Base-by-base conservation (phyloP, 768 basidiomycete species). In the Coprinopsis sp. region DNA sequence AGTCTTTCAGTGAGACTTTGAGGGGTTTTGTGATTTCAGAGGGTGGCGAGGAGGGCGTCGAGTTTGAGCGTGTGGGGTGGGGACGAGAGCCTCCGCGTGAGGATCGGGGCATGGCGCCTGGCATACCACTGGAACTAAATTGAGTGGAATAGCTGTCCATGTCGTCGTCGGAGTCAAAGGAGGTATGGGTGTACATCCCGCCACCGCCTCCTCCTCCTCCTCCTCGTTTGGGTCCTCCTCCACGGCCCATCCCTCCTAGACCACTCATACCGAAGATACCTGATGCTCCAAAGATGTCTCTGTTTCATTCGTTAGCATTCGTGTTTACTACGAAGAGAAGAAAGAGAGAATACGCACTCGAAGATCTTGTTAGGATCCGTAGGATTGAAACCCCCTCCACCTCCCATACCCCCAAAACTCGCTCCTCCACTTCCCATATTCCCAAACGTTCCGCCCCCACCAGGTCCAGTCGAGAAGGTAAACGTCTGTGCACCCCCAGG, bases 311-410 rank as follows among this genome's bases (percentile, higher is more conserved):
- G 37, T 55, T 30, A 54, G 46, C 38, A 38, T 3, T 24, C 27
- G 6, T n/a, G 6, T 28, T 28, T 3, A 19, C 27, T 28, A 6
- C 12, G 14, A 14, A 21, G 5, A 25, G 13, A 18, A 1, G 14
- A 10, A 33, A 33, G 19, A 13, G 40, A 24, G 24, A 33, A 19
- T 33, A 77, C 90, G 67, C 62, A 87, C 88, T 88, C 84, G 64
- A 97, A 96, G 62, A 97, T 81, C 59, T 83, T 87, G 50, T 87
- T 75, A 11, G 94, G 91, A 58, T 96, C 92, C 21, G 78, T 65
- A 2, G 94, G 90, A 5, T 73, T 65, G 70, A 86, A 96, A 3
- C 86, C 83, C 30, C 69, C 50, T 11, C 64, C 55, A 21, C 70
- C 55, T 30, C 10, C 66, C 46, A 21, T 70, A n/a, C n/a, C n/a